Evolutionary conservation across 2,329 filamentous ascomycete species (phyloP).

Genomic region (Zymoseptoria pseudotritici): DNA sequence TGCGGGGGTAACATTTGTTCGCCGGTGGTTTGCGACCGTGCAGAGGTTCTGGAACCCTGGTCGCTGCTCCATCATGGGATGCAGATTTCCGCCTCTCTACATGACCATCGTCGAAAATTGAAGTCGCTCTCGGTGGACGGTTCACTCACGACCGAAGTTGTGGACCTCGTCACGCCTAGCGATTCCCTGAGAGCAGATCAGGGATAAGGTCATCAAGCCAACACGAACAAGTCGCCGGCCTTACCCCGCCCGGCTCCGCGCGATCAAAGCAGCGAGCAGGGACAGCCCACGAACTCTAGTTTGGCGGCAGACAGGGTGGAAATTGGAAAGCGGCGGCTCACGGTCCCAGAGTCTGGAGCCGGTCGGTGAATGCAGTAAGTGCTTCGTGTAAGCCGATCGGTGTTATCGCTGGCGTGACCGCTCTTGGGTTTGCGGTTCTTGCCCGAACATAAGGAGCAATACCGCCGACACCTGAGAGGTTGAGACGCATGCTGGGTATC

Average conservation of each 20-base stretch:
- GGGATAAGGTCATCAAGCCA: neutral
- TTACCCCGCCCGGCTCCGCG: neutral
- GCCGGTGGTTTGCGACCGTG: neutral
- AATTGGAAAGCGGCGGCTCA: neutral
- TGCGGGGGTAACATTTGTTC: neutral
- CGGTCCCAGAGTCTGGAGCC: neutral
- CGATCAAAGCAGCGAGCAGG: neutral
- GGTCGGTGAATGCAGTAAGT: neutral
- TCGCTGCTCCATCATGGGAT: neutral
- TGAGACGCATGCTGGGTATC: too few relatives aligned
- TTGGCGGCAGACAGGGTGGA: too few relatives aligned
- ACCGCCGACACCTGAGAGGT: neutral
- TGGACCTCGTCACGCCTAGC: too few relatives aligned
- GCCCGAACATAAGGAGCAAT: neutral
- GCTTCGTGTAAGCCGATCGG: neutral
- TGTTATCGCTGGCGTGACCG: neutral
- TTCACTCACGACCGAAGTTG: neutral
- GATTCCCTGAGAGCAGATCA: too few relatives aligned
- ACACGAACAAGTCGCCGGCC: neutral
- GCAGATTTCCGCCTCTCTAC: neutral
- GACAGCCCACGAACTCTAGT: neutral
- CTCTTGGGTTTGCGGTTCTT: neutral
- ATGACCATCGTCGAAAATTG: neutral
- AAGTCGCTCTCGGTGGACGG: neutral
- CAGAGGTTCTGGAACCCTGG: neutral